phyloP scores from a whole-genome alignment of 176 grass and related monocot species.

The Phoenix dactylifera region DNA sequence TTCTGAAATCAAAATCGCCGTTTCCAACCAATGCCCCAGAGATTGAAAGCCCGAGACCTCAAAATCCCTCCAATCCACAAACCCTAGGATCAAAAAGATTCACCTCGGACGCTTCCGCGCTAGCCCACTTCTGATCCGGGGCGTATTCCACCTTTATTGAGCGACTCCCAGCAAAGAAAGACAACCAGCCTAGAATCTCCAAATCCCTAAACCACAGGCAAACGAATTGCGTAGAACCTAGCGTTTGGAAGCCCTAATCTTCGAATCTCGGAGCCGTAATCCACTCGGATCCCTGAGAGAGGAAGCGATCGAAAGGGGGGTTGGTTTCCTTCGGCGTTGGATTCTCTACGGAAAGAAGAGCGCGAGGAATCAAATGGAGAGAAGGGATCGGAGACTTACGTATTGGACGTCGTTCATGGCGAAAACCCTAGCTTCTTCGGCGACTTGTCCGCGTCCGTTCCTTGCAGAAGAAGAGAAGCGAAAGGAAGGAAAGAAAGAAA shows the following conservation, averaged over 20 bases:
- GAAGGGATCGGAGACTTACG: not conserved
- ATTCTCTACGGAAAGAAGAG: not conserved
- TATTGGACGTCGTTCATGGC: slow-evolving; percentile 33
- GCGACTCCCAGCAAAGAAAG: not conserved
- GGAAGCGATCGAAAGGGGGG: not conserved
- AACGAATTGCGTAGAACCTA: slow-evolving; percentile 7
- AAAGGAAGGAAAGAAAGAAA: not conserved
- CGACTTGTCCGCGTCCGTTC: not conserved
- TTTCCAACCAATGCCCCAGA: not conserved
- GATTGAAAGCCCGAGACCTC: slow-evolving; percentile 35
- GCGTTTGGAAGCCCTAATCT: not conserved
- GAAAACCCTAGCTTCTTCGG: slow-evolving; percentile 53
- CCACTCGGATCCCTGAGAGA: not conserved
- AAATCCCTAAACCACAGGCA: slow-evolving; percentile 9
- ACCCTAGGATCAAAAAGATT: not conserved
- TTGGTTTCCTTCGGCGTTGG: slow-evolving; percentile 17
- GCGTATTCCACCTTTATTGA: too few relatives aligned
- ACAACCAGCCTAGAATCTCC: not conserved
- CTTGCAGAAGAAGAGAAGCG: not conserved
- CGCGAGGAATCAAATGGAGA: not conserved
- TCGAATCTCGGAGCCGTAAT: slow-evolving; percentile 12
- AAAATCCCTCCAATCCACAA: not conserved
- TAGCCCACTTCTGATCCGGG: not conserved
- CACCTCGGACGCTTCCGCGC: not conserved
- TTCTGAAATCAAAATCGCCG: not conserved